These are phyloP conservation scores for Fusarium concolor DNA, from an alignment of 2,329 filamentous ascomycete genomes.

Conservation along the genomic window DNA sequence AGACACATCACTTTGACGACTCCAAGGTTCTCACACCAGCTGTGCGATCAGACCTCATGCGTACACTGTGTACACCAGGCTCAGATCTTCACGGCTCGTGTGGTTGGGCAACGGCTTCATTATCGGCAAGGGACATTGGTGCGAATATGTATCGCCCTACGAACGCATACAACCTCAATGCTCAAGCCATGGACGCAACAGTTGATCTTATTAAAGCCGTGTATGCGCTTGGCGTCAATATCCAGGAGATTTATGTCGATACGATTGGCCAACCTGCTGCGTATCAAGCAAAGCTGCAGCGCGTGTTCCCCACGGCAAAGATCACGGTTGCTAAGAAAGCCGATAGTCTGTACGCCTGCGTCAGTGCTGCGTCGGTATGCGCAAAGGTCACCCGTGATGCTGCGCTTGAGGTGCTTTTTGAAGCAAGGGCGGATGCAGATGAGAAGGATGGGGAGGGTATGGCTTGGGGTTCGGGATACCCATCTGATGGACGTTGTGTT, in stretches of 20 bases:
- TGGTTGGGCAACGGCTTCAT: constrained; percentile 84
- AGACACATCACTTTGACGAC: constrained; percentile 90
- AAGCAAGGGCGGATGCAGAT: constrained; percentile 52
- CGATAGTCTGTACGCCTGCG: constrained; percentile 90
- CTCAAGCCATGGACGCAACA: constrained; percentile 94
- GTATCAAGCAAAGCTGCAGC: constrained; percentile 87
- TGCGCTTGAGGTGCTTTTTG: constrained; percentile 83
- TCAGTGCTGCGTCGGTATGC: constrained; percentile 92
- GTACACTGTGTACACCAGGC: constrained; percentile 73
- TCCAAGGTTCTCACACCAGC: constrained; percentile 88
- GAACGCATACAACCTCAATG: constrained; percentile 87
- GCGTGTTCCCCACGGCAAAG: constrained; percentile 80
- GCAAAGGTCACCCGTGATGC: constrained; percentile 96
- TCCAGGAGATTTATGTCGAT: constrained; percentile 93
- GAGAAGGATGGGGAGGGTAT: constrained; percentile 56
- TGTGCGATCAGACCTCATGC: constrained; percentile 79
- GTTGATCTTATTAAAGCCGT: constrained; percentile 83
- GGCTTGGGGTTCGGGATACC: constrained; percentile 92
- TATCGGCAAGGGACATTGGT: constrained; percentile 86
- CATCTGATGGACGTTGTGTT: constrained; percentile 84
- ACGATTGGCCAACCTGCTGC: constrained; percentile 85
- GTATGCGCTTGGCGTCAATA: constrained; percentile 80
- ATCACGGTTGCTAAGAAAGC: constrained; percentile 91
- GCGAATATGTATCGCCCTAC: constrained; percentile 79
- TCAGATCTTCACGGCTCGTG: constrained; percentile 65